Evolutionary conservation across 495 filamentous ascomycete species (phyloP).

Genomic region (Penicillium verhagenii): DNA sequence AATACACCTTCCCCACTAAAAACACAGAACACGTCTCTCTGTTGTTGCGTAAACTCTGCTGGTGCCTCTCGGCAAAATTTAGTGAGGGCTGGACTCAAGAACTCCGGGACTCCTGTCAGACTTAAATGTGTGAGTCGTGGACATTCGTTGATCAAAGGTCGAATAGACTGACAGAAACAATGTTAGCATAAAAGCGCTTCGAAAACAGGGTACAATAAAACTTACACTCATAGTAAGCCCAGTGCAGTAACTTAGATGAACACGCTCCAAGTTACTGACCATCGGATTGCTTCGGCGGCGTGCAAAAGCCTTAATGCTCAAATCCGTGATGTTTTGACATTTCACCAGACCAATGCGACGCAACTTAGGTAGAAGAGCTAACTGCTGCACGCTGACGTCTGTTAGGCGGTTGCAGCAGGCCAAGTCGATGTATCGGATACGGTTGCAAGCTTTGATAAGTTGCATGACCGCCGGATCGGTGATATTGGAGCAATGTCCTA

Average conservation of each 20-base stretch:
- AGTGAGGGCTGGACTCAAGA: constrained; percentile 72
- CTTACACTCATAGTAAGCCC: constrained; percentile 76
- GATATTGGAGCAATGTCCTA: constrained; percentile 90
- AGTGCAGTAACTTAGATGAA: constrained; percentile 95
- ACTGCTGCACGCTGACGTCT: constrained; percentile 77
- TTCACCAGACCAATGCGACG: constrained; percentile 95
- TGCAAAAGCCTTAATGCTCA: constrained; percentile 81
- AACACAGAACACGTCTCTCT: constrained; percentile 93
- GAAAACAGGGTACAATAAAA: constrained; percentile 1
- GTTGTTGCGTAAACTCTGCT: constrained; percentile 89
- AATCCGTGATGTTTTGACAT: constrained; percentile 83
- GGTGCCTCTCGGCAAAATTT: constrained; percentile 84
- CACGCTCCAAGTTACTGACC: constrained; percentile 74
- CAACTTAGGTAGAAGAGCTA: constrained; percentile 87
- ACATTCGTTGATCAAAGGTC: constrained; percentile 84
- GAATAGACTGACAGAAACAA: constrained; percentile 69
- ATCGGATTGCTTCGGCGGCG: constrained; percentile 47
- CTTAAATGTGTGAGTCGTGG: constrained; percentile 91
- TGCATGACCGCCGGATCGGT: constrained; percentile 82
- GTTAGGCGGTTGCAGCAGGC: constrained; percentile 93
- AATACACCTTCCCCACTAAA: constrained; percentile 87
- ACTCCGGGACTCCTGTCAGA: constrained; percentile 87
- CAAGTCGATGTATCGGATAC: constrained; percentile 95
- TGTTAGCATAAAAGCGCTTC: constrained; percentile 13
- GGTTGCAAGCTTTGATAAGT: constrained; percentile 81